Conservation (phyloP, 2,329 filamentous ascomycete species). For the Sporothrix mexicana region DNA sequence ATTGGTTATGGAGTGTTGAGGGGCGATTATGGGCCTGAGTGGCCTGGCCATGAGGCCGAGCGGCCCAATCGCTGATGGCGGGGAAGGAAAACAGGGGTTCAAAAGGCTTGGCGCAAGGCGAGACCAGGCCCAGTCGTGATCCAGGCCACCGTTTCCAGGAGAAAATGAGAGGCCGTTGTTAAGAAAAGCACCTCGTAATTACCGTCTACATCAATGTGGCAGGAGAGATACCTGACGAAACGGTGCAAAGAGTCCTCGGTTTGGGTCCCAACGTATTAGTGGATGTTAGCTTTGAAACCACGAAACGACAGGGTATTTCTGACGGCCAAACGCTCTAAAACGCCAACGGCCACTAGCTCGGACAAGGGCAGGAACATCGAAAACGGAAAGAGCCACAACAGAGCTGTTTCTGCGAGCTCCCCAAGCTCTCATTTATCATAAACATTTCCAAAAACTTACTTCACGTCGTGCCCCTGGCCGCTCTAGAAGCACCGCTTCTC, state of each 20-base stretch:
- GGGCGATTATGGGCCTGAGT: background rate
- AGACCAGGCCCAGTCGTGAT: background rate
- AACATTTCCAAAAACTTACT: background rate
- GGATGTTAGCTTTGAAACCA: too few relatives aligned
- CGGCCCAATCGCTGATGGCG: background rate
- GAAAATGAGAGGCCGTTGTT: background rate
- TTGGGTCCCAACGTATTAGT: too few relatives aligned
- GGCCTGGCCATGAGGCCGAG: background rate
- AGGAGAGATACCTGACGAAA: too few relatives aligned
- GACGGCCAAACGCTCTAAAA: background rate
- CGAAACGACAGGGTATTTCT: background rate
- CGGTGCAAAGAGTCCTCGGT: too few relatives aligned
- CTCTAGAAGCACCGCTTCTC: conserved; percentile 19
- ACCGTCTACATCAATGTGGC: too few relatives aligned
- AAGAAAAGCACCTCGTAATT: too few relatives aligned
- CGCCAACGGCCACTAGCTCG: background rate
- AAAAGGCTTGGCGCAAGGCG: conserved; percentile 22
- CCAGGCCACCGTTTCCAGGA: conserved; percentile 1
- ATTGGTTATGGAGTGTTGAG: background rate
- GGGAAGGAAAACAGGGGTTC: conserved; percentile 20
- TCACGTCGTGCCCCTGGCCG: background rate
- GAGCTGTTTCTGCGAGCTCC: conserved; percentile 24
- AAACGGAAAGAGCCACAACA: background rate
- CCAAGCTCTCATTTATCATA: background rate
- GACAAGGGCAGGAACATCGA: background rate